Base-by-base conservation (phyloP, 2,329 filamentous ascomycete genomes). In the Ophioceras dolichostomum region DNA sequence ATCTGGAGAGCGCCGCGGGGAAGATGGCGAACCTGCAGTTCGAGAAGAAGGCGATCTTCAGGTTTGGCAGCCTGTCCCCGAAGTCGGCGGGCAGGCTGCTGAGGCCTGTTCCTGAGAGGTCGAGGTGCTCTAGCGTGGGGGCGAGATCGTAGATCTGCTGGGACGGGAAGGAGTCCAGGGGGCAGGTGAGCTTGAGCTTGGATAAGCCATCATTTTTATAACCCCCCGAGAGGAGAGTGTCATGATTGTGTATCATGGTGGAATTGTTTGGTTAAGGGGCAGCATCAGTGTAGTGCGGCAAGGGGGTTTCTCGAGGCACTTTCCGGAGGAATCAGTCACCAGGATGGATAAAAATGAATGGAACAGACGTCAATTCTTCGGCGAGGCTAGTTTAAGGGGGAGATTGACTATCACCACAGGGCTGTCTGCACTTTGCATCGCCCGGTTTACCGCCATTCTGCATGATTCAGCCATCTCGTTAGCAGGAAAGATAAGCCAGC, bases 11-110 rank as follows among this genome's bases (percentile, higher is more conserved):
- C 39, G 57, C 54, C 12, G 43, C 44, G 2, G 65, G 65, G 39
- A 68, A 69, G 16, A 49, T 44, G 3, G 44, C 41, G 44, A 68
- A 69, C 20, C 47, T 54, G 49, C 65, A 68, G 40, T 61, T 45
- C 8, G 65, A 67, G 42, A 69, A 62, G 45, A 67, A 65, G 19
- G 58, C 58, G 14, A 65, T 53, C 45, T 61, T 63, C 33, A 70
- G 62, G 27, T 58, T 59, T 32, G 58, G 58, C 13, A 69, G 47
- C 14, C 51, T 50, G 8, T 39, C 41, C 28, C 52, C 48, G 35
- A 70, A 53, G 31, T 58, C 51, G 4, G 53, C 42, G 1, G 65
- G 64, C 7, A 69, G 49, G 4, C 48, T 45, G 10, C 59, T 58
- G 4, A 69, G 52, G 0, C 55, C 55, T 0, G 62, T 68, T 10